Conservation (phyloP, 2,329 filamentous ascomycete genomes). For the Alternaria sp. region DNA sequence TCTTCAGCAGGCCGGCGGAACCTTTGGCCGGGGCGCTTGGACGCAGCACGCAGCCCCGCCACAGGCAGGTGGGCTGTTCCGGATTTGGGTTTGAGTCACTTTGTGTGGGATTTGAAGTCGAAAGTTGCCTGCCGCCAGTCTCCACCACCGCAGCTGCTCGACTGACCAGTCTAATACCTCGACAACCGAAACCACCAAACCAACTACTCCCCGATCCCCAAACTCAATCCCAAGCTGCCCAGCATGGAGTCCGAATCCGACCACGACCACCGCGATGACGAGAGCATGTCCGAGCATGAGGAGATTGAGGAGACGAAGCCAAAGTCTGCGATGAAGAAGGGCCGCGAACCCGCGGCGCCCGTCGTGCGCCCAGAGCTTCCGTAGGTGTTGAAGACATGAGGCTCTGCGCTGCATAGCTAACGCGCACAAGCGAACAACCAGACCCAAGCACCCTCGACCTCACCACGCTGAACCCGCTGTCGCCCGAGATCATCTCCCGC, state of each 20-base stretch:
- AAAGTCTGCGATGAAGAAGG: slow-evolving; percentile 89
- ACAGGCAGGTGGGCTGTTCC: slow-evolving; percentile 27
- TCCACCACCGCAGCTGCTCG: slow-evolving; percentile 8
- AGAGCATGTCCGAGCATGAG: slow-evolving; percentile 72
- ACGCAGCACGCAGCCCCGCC: slow-evolving; percentile 30
- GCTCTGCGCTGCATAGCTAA: slow-evolving; percentile 23
- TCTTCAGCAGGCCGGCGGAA: slow-evolving; percentile 27
- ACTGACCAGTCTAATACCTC: neutral
- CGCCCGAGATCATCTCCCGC: slow-evolving; percentile 94
- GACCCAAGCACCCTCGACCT: slow-evolving; percentile 90
- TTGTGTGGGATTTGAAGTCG: slow-evolving; percentile 35
- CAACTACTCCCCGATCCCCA: neutral
- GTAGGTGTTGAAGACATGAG: slow-evolving; percentile 22
- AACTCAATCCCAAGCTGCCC: slow-evolving; percentile 14
- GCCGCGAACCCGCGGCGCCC: slow-evolving; percentile 61
- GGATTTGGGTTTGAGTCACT: slow-evolving; percentile 47
- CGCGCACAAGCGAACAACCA: slow-evolving; percentile 71
- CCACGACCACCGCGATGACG: slow-evolving; percentile 49
- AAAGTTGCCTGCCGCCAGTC: slow-evolving; percentile 16
- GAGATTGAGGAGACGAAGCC: slow-evolving; percentile 67
- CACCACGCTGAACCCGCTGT: slow-evolving; percentile 78
- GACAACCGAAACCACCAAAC: neutral
- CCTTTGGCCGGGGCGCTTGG: slow-evolving; percentile 18
- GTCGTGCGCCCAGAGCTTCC: slow-evolving; percentile 72
- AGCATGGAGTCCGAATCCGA: slow-evolving; percentile 52